Percentiles rank a stretch among this genome's conserved stretches.
These are phyloP conservation scores for Starmera pachycereana DNA, from an alignment of 805 yeast genomes.

Conservation along the genomic window DNA sequence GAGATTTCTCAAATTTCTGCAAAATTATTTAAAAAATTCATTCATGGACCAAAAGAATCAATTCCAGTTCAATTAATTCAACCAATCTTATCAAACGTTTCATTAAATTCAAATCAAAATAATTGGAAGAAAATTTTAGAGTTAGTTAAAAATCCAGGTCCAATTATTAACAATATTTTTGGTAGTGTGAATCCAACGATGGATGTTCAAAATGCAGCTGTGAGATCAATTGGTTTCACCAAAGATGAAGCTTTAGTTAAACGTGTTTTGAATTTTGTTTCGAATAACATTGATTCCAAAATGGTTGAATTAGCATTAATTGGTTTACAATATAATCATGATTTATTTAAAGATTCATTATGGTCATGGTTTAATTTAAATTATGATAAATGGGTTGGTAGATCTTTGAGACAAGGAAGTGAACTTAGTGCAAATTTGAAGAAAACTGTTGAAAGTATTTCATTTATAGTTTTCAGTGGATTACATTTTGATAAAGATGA, in stretches of 20 bases:
- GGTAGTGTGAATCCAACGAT: slow-evolving; percentile 11
- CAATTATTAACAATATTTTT: slow-evolving; percentile 25
- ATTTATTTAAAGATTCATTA: slow-evolving; percentile 23
- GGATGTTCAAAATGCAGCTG: slow-evolving; percentile 45
- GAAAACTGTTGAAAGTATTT: slow-evolving; percentile 31
- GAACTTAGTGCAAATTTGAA: slow-evolving; percentile 36
- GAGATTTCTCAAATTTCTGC: slow-evolving; percentile 23
- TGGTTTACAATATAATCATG: slow-evolving; percentile 36
- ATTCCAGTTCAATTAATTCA: slow-evolving; percentile 43
- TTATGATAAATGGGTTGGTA: slow-evolving; percentile 42
- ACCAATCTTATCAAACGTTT: slow-evolving; percentile 31
- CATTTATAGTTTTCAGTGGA: slow-evolving; percentile 23
- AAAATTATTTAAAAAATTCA: slow-evolving; percentile 35
- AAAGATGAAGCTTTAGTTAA: slow-evolving; percentile 33
- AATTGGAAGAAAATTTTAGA: slow-evolving; percentile 53
- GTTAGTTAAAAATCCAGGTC: slow-evolving; percentile 39
- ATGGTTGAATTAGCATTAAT: slow-evolving; percentile 47
- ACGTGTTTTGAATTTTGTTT: slow-evolving; percentile 47
- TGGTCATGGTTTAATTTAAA: slow-evolving; percentile 51
- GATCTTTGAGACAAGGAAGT: slow-evolving; percentile 34
- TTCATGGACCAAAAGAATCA: slow-evolving; percentile 40
- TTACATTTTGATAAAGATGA: slow-evolving; percentile 21
- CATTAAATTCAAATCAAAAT: slow-evolving; percentile 28
- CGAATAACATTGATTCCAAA: slow-evolving; percentile 43
- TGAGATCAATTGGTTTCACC: slow-evolving; percentile 44